Evolutionary conservation across 2,329 filamentous ascomycete genomes (phyloP).

Genomic region (Fonsecaea monophora): DNA sequence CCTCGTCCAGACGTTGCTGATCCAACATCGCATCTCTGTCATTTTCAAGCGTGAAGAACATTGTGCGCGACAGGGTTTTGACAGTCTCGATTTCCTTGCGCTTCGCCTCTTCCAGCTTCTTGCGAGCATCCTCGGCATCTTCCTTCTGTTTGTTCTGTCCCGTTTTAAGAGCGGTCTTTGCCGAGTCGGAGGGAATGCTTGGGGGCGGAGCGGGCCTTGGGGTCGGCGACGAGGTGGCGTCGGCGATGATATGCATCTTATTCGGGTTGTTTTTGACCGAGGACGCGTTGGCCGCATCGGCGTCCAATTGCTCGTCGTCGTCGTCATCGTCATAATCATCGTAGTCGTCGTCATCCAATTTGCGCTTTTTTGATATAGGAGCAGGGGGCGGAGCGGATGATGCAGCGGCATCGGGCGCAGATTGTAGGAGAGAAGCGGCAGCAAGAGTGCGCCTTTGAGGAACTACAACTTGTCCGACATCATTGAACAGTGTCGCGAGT

Average conservation of each 20-base stretch:
- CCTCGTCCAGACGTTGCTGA: constrained; percentile 94
- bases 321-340: constrained; percentile 85
- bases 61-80: constrained; percentile 86
- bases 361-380: constrained; percentile 70
- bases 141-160: constrained; percentile 68
- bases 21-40: constrained; percentile 96
- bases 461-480: constrained; percentile 43
- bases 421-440: constrained; percentile 46
- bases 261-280: constrained; percentile 58
- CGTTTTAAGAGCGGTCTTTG: constrained; percentile 64
- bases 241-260: constrained; percentile 42
- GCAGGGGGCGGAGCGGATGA: constrained; percentile 54
- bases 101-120: constrained; percentile 90
- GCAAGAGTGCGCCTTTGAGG: constrained; percentile 58
- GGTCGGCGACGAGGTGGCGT: constrained; percentile 54
- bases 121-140: constrained; percentile 84
- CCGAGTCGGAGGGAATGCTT: constrained; percentile 52
- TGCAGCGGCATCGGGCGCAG: constrained; percentile 57
- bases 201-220: constrained; percentile 58
- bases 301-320: constrained; percentile 67
- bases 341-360: constrained; percentile 78
- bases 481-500: constrained; percentile 76
- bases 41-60: constrained; percentile 95
- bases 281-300: constrained; percentile 55
- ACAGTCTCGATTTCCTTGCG: constrained; percentile 88